Evolutionary conservation across 768 basidiomycete genomes (phyloP).

Genomic region (Postia placenta): DNA sequence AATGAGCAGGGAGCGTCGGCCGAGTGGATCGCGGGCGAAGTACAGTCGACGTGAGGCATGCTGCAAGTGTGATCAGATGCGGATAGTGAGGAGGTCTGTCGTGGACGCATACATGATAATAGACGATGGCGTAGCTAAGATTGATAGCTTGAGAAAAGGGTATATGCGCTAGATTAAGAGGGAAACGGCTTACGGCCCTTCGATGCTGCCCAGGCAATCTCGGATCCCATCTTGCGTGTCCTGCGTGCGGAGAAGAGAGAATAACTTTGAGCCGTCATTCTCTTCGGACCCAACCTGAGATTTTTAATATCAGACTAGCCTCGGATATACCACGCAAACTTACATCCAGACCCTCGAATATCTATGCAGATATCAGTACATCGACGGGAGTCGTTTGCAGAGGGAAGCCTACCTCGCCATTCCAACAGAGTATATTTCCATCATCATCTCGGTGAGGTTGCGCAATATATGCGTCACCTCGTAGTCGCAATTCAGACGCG

Average conservation of each 20-base stretch:
- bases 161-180: neutral
- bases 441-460: constrained; percentile 57
- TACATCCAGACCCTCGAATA: constrained; percentile 81
- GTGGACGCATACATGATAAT: constrained; percentile 53
- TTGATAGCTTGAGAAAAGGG: no score
- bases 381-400: neutral
- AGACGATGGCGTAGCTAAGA: constrained; percentile 72
- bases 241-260: constrained; percentile 24
- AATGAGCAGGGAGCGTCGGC: constrained; percentile 77
- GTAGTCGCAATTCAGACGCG: constrained; percentile 69
- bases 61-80: neutral
- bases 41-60: constrained; percentile 34
- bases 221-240: constrained; percentile 36
- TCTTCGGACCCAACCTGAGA: constrained; percentile 49
- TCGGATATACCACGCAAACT: constrained; percentile 1
- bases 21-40: constrained; percentile 80
- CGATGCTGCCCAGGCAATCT: constrained; percentile 50
- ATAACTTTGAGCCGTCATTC: constrained; percentile 66
- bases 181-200: constrained; percentile 67
- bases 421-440: constrained; percentile 74
- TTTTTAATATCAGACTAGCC: neutral
- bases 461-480: constrained; percentile 48
- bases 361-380: constrained; percentile 24
- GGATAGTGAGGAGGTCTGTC: neutral
- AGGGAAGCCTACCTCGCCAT: constrained; percentile 59